Conservation (phyloP, 305 asterid species). For the Fraxinus sp. region DNA sequence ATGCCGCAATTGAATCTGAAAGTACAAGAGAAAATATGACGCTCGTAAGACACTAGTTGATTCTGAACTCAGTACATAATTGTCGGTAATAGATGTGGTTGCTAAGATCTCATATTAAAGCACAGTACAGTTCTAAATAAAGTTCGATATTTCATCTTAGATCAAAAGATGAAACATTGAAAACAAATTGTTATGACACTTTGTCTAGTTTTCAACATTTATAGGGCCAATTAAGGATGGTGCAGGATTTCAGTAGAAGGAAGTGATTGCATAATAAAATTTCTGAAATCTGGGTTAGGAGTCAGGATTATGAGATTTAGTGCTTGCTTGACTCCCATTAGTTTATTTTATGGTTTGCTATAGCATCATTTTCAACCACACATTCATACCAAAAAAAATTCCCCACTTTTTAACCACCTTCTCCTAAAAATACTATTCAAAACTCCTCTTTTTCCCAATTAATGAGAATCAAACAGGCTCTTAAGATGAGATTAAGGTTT, state of each 20-base stretch:
- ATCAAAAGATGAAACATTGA: not conserved
- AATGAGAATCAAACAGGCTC: not conserved
- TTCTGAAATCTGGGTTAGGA: not conserved
- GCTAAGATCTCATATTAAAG: not conserved
- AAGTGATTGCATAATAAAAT: not conserved
- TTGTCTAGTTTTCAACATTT: not conserved
- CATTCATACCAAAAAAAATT: too few species aligned
- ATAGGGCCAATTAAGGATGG: not conserved
- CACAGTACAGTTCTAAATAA: not conserved
- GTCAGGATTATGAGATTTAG: not conserved
- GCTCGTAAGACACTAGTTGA: not conserved
- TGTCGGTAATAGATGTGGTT: not conserved
- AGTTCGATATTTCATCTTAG: not conserved
- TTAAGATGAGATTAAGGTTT: not conserved
- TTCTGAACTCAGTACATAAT: not conserved
- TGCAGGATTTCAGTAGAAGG: not conserved
- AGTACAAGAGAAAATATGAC: conserved; percentile 20
- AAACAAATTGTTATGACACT: not conserved
- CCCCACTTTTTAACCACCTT: not conserved
- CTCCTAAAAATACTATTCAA: not conserved
- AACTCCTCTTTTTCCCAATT: not conserved
- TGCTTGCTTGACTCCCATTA: not conserved
- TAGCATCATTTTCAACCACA: not conserved
- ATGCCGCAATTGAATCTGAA: conserved; percentile 84
- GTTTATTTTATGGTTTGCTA: too few species aligned